These are phyloP conservation scores for Parastagonospora avenae DNA, from an alignment of 2,329 filamentous ascomycete species.

Conservation along the genomic window DNA sequence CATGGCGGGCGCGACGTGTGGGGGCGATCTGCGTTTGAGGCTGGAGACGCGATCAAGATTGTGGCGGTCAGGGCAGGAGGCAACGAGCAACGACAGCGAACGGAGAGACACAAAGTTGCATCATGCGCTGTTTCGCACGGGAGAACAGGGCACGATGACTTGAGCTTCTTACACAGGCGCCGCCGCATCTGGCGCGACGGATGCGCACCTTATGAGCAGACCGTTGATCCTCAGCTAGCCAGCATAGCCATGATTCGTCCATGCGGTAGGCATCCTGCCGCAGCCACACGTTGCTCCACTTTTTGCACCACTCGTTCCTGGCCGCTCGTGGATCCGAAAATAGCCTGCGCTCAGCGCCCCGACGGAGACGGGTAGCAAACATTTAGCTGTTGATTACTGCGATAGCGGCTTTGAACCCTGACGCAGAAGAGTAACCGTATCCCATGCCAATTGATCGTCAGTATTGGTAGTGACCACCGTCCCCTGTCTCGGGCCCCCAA, in stretches of 20 bases:
- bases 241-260: conserved; percentile 17
- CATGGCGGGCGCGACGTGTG: conserved; percentile 28
- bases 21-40: conserved; percentile 12
- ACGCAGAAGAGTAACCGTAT: no score
- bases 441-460: no score
- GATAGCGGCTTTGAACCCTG: background rate
- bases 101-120: conserved; percentile 2
- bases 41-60: conserved; percentile 4
- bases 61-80: conserved; percentile 10
- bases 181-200: background rate
- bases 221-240: conserved; percentile 3
- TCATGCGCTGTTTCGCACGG: background rate
- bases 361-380: background rate
- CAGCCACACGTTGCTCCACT: conserved; percentile 19
- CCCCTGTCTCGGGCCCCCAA: background rate
- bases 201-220: conserved; percentile 5
- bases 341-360: background rate
- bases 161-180: conserved; percentile 1
- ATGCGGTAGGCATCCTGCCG: conserved; percentile 7
- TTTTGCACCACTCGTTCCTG: conserved; percentile 20
- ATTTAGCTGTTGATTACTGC: background rate
- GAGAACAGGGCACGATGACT: background rate
- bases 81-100: conserved; percentile 1
- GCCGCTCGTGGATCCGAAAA: conserved; percentile 3
- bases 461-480: background rate